A percentile compares a stretch with the other conserved stretches of the same genome.
Conservation (phyloP, 2,329 filamentous ascomycete species). For the Emmonsiellopsis sp. region DNA sequence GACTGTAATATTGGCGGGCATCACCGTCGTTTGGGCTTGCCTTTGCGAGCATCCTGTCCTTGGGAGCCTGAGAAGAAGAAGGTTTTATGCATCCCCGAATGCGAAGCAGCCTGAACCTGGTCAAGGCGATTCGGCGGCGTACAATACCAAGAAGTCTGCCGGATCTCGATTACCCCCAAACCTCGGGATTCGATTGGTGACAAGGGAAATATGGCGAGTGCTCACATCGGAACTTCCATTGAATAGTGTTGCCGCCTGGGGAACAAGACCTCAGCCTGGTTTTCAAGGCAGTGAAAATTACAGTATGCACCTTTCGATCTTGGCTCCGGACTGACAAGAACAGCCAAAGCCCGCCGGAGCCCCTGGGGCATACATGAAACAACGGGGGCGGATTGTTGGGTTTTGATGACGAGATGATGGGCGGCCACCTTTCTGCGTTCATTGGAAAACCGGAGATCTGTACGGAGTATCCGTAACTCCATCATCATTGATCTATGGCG, state of each 20-base stretch:
- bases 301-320: too few species aligned
- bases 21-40: background rate
- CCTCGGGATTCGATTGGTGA: background rate
- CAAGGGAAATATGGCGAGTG: background rate
- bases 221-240: too few species aligned
- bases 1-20: background rate
- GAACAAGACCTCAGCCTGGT: too few species aligned
- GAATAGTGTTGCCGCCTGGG: too few species aligned
- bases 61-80: too few species aligned
- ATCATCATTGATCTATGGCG: background rate
- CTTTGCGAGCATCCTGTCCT: background rate
- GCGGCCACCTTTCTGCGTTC: background rate
- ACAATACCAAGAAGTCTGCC: background rate
- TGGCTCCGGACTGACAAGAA: too few species aligned
- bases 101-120: too few species aligned
- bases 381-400: background rate
- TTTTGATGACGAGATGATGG: background rate
- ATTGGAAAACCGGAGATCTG: background rate
- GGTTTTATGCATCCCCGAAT: too few species aligned
- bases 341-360: background rate
- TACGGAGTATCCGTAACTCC: background rate
- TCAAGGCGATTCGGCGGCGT: too few species aligned
- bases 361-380: background rate
- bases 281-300: too few species aligned
- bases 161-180: background rate